phyloP scores from a whole-genome alignment of 2,329 filamentous ascomycete species.

The Cyphellophora europaea region DNA sequence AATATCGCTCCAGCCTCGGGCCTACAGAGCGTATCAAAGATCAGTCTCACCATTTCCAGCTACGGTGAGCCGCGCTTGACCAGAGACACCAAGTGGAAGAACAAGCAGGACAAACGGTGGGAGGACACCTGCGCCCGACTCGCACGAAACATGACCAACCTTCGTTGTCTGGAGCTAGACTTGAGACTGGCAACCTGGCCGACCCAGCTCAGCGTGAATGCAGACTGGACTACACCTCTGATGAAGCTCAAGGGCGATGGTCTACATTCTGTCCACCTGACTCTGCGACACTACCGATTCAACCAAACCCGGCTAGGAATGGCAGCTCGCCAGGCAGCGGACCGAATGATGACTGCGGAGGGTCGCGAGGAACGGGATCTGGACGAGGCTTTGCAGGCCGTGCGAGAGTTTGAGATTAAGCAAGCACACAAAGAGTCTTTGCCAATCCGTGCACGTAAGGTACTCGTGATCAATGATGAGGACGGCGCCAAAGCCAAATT shows the following conservation, averaged over 20 bases:
- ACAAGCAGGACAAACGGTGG: constrained; percentile 17
- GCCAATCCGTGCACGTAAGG: not conserved
- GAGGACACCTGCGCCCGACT: constrained; percentile 7
- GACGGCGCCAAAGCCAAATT: too few relatives aligned
- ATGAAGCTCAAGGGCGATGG: constrained; percentile 10
- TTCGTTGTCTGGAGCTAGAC: constrained; percentile 11
- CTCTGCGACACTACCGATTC: constrained; percentile 13
- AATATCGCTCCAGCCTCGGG: constrained; percentile 30
- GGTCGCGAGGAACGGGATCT: constrained; percentile 10
- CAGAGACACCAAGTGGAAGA: constrained; percentile 12
- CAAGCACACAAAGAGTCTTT: constrained; percentile 2
- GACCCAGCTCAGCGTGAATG: constrained; percentile 8
- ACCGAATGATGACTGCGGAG: constrained; percentile 16
- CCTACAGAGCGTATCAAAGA: constrained; percentile 29
- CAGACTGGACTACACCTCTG: constrained; percentile 11
- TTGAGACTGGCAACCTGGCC: constrained; percentile 18
- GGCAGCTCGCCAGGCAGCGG: constrained; percentile 11
- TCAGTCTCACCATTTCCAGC: constrained; percentile 13
- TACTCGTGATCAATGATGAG: constrained; percentile 6
- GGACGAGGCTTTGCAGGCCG: constrained; percentile 7
- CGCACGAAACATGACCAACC: constrained; percentile 8
- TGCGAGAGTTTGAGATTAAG: constrained; percentile 9
- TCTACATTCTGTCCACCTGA: constrained; percentile 11
- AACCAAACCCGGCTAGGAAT: constrained; percentile 5
- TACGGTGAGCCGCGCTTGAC: constrained; percentile 16